phyloP scores from a whole-genome alignment of 2,329 filamentous ascomycete species.

The Hypoxylon rubiginosum region DNA sequence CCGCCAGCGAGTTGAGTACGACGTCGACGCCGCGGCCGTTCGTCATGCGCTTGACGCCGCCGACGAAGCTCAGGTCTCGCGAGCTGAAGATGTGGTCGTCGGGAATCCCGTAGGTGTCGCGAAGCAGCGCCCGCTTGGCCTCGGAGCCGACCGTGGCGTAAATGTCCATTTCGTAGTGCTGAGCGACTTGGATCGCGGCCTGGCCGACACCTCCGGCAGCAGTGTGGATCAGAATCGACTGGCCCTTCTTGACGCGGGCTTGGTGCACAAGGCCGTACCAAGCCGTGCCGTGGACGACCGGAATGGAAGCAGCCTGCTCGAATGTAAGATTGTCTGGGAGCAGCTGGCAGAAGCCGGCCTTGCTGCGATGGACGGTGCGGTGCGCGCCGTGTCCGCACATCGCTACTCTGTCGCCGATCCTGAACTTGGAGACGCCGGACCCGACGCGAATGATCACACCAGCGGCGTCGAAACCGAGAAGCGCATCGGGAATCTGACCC shows the following conservation, averaged over 20 bases:
- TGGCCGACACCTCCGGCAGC: conserved; percentile 34
- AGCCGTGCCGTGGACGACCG: conserved; percentile 21
- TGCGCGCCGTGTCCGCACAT: conserved; percentile 21
- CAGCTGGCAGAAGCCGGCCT: conserved; percentile 16
- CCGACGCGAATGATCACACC: conserved; percentile 28
- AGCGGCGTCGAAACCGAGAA: conserved; percentile 27
- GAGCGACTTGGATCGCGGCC: conserved; percentile 31
- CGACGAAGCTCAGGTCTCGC: conserved; percentile 28
- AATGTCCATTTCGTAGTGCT: conserved; percentile 17
- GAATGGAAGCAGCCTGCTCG: conserved; percentile 22
- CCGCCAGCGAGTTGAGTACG: conserved; percentile 19
- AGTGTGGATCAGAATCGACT: conserved; percentile 32
- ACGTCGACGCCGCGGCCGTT: conserved; percentile 7
- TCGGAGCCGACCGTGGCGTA: conserved; percentile 28
- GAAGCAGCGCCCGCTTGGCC: conserved; percentile 23
- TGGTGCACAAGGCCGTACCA: conserved; percentile 22
- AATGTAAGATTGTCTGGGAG: conserved; percentile 30
- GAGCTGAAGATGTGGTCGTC: conserved; percentile 33
- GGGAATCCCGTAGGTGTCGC: conserved; percentile 16
- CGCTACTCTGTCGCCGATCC: conserved; percentile 21
- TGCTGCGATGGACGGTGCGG: conserved; percentile 14
- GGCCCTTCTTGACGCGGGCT: conserved; percentile 15
- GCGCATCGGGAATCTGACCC: conserved; percentile 13
- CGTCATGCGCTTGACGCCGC: conserved; percentile 21
- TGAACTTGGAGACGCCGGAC: conserved; percentile 15